These are phyloP conservation scores for Neurospora pannonica DNA, from an alignment of 495 filamentous ascomycete species.

Conservation along the genomic window DNA sequence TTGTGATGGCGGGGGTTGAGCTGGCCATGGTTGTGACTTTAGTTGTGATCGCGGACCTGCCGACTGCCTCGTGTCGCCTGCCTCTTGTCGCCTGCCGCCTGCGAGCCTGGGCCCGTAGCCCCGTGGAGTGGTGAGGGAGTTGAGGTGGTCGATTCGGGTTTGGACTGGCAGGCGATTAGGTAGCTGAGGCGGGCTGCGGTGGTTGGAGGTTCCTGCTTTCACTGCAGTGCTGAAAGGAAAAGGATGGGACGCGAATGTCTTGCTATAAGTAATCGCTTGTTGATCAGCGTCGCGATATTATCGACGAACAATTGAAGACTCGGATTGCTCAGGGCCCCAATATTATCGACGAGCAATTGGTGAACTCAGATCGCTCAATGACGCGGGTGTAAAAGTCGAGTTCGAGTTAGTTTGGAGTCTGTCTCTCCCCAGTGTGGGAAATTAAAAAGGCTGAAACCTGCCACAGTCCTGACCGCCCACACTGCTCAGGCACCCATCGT, in stretches of 20 bases:
- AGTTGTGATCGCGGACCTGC: not conserved
- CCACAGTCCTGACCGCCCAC: not conserved
- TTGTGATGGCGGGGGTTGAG: not conserved
- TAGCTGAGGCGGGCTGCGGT: not conserved
- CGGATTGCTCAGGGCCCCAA: not conserved
- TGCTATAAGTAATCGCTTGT: not conserved
- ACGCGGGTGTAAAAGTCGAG: not conserved
- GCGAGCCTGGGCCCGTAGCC: not conserved
- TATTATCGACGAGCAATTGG: not conserved
- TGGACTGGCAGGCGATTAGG: not conserved
- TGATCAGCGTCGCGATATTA: not conserved
- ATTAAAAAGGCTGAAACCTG: not conserved
- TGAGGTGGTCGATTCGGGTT: not conserved
- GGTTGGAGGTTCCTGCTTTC: not conserved
- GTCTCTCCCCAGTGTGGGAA: not conserved
- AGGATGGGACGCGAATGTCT: not conserved
- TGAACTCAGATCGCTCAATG: not conserved
- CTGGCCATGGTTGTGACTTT: not conserved
- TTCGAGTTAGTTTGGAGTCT: not conserved
- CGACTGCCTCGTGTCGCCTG: not conserved
- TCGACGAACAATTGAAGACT: not conserved
- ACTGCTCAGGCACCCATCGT: not conserved
- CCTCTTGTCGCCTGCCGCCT: not conserved
- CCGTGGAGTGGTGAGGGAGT: not conserved
- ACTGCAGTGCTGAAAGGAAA: not conserved